Conservation (phyloP, 2,329 filamentous ascomycete species). For the Coleophoma eucalyptorum region DNA sequence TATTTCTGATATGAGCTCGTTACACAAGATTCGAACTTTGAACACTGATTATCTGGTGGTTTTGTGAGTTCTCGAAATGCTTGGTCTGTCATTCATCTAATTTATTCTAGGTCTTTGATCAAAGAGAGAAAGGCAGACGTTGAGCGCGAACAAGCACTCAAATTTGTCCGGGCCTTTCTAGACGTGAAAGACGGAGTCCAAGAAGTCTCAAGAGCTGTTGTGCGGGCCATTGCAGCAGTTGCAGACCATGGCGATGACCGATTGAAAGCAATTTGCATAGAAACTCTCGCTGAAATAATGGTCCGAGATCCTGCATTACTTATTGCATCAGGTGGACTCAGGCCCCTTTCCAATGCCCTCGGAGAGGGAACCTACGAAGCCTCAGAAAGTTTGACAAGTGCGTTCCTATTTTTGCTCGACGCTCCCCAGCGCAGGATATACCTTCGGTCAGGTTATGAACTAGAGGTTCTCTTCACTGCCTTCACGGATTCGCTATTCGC, state of each 20-base stretch:
- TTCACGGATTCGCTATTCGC: constrained; percentile 78
- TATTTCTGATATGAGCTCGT: constrained; percentile 84
- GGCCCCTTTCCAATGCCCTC: constrained; percentile 85
- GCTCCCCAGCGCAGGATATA: constrained; percentile 76
- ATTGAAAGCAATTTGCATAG: constrained; percentile 82
- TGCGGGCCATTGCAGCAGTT: constrained; percentile 85
- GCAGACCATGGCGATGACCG: constrained; percentile 71
- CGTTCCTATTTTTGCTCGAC: constrained; percentile 89
- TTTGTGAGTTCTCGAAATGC: constrained; percentile 39
- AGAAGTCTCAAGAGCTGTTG: constrained; percentile 82
- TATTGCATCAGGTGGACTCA: constrained; percentile 78
- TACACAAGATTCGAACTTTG: constrained; percentile 80
- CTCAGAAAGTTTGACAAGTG: constrained; percentile 80
- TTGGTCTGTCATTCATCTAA: constrained; percentile 11
- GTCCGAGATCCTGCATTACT: constrained; percentile 80
- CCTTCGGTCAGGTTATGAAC: constrained; percentile 81
- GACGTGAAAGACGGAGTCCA: constrained; percentile 90
- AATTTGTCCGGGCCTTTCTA: constrained; percentile 91
- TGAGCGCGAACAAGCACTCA: constrained; percentile 93
- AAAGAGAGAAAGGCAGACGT: constrained; percentile 97
- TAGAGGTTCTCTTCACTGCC: constrained; percentile 84
- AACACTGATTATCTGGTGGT: constrained; percentile 94
- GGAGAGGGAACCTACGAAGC: constrained; percentile 89
- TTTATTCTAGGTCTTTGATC: constrained; percentile 63
- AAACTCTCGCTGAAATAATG: constrained; percentile 89